Evolutionary conservation across 192 early-diverging fungal species (phyloP), one percentile per base, ranked within the genome.

Genomic region (Mortierella claussenii): DNA sequence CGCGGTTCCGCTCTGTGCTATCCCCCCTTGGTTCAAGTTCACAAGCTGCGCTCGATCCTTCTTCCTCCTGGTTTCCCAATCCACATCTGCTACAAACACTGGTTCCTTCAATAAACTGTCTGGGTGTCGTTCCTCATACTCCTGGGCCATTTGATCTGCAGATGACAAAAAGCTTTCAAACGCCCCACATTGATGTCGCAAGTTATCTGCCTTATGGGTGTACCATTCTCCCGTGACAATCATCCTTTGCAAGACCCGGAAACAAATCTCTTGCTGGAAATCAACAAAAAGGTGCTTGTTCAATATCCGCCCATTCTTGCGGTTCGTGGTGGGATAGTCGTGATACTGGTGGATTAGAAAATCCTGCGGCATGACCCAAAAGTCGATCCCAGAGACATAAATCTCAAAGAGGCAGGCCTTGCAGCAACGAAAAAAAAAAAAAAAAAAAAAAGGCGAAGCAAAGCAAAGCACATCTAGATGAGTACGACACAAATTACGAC

Each of bases 341-440:
- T 89, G 87, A 18, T 82, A 83, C 60, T 87, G 86, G 57, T 89
- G 87, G 53, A 89, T 87, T 47, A 87, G 60, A 49, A 85, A 89
- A 42, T 87, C 86, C 24, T 81, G 56, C 6, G 87, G 86, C 57
- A 88, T 65, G 1, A 89, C 87, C 86, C 86, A 87, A 56, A 84
- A 86, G 45, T 88, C 85, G 46, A 85, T 70, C 10, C 87, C 87
- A 20, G 86, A 83, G 20, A 89, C 64, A 42, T 85, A 88, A 15
- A 87, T 83, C 40, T 88, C 87, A 62, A 83, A 88, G 26, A 88
- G 48, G 49, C 87, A 89, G 4, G 87, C 87, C 73, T 76, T 6
- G 54, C 20, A 42, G 36, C 8, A 20, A 42, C 4, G 26, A 15
- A 50, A 46, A 51, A 62, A 49, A 43, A 27, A 58, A 40, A 63